Evolutionary conservation across 78 protist genomes (phyloP).

Genomic region (Dictyostelium purpureum): DNA sequence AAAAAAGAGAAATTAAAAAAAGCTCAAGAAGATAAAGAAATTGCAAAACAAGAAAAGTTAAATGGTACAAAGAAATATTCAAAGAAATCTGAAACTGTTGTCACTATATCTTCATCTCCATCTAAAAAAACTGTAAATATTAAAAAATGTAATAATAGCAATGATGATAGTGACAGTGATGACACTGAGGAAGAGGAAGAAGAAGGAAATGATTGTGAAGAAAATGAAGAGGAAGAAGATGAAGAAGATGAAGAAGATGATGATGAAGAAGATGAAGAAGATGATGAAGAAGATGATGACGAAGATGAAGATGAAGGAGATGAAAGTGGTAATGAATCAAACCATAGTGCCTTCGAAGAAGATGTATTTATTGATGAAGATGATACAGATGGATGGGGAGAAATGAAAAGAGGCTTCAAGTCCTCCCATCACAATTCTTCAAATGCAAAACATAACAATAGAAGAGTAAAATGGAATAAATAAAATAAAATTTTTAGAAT

Average conservation of each 20-base stretch:
- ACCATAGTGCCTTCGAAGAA: neutral
- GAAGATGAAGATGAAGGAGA: conserved; percentile 13
- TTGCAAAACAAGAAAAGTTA: conserved; percentile 2
- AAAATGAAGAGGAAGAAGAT: neutral
- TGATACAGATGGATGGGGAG: conserved; percentile 64
- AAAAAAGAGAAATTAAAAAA: conserved; percentile 25
- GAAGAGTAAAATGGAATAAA: conserved; percentile 24
- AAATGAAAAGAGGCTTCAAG: conserved; percentile 74
- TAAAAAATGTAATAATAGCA: neutral
- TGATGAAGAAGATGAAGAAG: conserved; percentile 34
- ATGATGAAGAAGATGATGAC: conserved; percentile 7
- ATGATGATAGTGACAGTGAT: neutral
- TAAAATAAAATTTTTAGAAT: neutral
- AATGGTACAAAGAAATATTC: neutral
- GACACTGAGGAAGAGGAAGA: neutral
- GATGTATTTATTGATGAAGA: conserved; percentile 30
- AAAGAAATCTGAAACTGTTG: neutral
- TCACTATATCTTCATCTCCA: neutral
- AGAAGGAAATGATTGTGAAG: neutral
- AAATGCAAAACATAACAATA: neutral
- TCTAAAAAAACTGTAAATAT: neutral
- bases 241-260: neutral
- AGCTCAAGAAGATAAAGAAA: neutral
- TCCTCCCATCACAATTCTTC: neutral
- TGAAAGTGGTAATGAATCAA: neutral